Percentiles rank a stretch among this genome's conserved stretches.
Conservation (phyloP, 2,329 filamentous ascomycete genomes). For the Erysiphe pulchra region DNA sequence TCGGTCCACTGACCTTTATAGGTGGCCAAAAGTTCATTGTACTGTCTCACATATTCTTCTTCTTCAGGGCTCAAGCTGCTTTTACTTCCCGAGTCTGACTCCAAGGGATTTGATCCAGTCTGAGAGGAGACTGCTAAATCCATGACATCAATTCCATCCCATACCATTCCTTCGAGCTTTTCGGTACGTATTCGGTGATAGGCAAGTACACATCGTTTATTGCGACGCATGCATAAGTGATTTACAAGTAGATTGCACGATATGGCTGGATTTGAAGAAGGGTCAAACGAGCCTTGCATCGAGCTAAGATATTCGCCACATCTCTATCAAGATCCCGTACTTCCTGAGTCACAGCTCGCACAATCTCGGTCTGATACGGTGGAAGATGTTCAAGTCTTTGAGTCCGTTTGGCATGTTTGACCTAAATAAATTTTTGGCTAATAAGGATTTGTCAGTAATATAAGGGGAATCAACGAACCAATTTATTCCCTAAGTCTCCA, state of each 20-base stretch:
- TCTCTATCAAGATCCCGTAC: constrained; percentile 83
- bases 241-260: constrained; percentile 80
- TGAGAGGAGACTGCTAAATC: constrained; percentile 31
- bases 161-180: constrained; percentile 81
- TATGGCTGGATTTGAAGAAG: constrained; percentile 56
- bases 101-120: constrained; percentile 7
- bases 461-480: constrained; percentile 20
- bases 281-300: constrained; percentile 67
- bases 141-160: constrained; percentile 64
- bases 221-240: constrained; percentile 81
- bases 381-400: constrained; percentile 68
- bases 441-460: not conserved
- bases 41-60: constrained; percentile 83
- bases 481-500: constrained; percentile 42
- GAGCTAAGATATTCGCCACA: constrained; percentile 51
- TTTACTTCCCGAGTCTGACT: constrained; percentile 1
- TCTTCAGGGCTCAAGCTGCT: constrained; percentile 85
- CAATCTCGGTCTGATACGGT: constrained; percentile 75
- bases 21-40: constrained; percentile 74
- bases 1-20: constrained; percentile 99
- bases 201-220: constrained; percentile 83
- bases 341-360: constrained; percentile 69
- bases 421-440: constrained; percentile 22
- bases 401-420: constrained; percentile 86
- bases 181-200: constrained; percentile 81